A percentile compares a stretch with the other conserved stretches of the same genome.
Conservation (phyloP, 805 yeast species). For the Pichia manshurica region DNA sequence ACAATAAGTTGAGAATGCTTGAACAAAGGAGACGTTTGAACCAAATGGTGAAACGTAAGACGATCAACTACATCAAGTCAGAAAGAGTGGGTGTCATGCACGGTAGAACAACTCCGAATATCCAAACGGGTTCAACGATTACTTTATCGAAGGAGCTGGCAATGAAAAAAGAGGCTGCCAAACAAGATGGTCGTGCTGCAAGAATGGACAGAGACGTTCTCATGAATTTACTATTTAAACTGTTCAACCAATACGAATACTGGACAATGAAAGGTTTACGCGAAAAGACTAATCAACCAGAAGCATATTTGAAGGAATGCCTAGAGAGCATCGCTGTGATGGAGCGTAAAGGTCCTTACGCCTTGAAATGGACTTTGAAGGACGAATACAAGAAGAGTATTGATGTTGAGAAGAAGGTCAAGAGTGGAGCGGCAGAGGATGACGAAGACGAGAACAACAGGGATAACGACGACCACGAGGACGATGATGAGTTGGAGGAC, state of each 20-base stretch:
- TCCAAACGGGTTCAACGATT: conserved; percentile 61
- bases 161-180: conserved; percentile 46
- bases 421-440: conserved; percentile 43
- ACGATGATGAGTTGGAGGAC: conserved; percentile 64
- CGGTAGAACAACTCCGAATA: conserved; percentile 80
- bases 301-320: conserved; percentile 83
- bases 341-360: conserved; percentile 93
- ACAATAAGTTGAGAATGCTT: conserved; percentile 55
- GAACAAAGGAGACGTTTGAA: conserved; percentile 32
- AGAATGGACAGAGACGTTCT: conserved; percentile 92
- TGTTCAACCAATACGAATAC: conserved; percentile 92
- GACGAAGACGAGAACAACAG: conserved; percentile 34
- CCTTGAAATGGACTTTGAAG: conserved; percentile 81
- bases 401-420: conserved; percentile 70
- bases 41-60: conserved; percentile 37
- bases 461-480: conserved; percentile 36
- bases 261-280: conserved; percentile 94
- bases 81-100: conserved; percentile 82
- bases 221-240: conserved; percentile 77
- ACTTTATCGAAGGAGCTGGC: conserved; percentile 57
- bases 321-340: conserved; percentile 83
- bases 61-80: conserved; percentile 50
- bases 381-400: conserved; percentile 80
- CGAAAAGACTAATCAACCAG: conserved; percentile 95
- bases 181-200: conserved; percentile 78